Evolutionary conservation across 352 stramenopile genomes (phyloP), one percentile per base, ranked within the genome.

Genomic region (Phytophthora vignae): DNA sequence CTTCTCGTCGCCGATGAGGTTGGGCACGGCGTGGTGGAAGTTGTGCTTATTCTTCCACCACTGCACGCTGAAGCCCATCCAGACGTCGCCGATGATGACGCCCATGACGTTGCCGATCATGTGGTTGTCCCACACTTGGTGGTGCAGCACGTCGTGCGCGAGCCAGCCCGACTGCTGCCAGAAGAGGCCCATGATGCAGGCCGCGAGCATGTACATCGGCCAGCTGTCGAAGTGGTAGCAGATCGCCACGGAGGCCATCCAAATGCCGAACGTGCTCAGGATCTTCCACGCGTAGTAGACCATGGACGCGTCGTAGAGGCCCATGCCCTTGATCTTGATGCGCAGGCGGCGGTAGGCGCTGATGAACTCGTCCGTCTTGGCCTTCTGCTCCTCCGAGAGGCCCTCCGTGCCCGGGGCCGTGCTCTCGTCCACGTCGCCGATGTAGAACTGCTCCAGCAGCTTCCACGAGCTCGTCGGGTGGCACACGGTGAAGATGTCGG

Each of bases 31-130:
- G 81, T 99, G 97, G 85, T 99, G 98, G 55, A 97, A 98, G 80
- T 99, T 99, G 90, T 99, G 98, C 87, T 99, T 98, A 86, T 98
- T 99, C 78, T 99, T 99, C 96, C 95, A 99, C 96, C 95, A 98
- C 63, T 94, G 85, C 55, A 99, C 96, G 55, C 91, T 98, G 82
- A 99, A 99, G 55, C 97, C 98, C 87, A 99, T 98, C 93, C 97
- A 98, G 7, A 99, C 69, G 83, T 99, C 96, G 52, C 98, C 98
- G 75, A 98, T 97, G 55, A 99, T 89, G 17, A 98, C 86, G 44
- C 96, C 97, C 40, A 94, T 84, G 27, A 98, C 81, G 77, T 99
- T 97, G 58, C 96, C 96, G 62, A 97, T 93, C 64, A 89, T 88
- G 69, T 97, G 92, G 55, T 99, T 94, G 46, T 95, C 87, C 85